These are phyloP conservation scores for Nakaseomyces glabratus DNA, from an alignment of 1,139 yeast species.

Conservation along the genomic window DNA sequence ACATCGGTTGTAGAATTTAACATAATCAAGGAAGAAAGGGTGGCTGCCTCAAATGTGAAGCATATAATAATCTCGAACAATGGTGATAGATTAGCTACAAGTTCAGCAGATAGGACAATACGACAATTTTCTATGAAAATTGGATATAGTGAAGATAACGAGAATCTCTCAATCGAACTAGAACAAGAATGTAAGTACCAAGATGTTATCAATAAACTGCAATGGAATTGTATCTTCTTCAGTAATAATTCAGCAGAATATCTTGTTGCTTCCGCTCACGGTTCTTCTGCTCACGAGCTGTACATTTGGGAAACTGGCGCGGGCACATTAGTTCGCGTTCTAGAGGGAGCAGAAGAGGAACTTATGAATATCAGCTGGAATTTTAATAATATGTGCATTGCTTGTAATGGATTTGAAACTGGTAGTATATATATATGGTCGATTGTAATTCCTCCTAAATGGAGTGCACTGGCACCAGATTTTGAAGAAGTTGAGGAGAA, in stretches of 20 bases:
- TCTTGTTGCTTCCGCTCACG: slow-evolving; percentile 79
- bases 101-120: slow-evolving; percentile 75
- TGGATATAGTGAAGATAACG: slow-evolving; percentile 11
- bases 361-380: slow-evolving; percentile 84
- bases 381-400: slow-evolving; percentile 60
- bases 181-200: slow-evolving; percentile 78
- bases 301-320: slow-evolving; percentile 89
- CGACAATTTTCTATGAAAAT: slow-evolving; percentile 46
- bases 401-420: slow-evolving; percentile 82
- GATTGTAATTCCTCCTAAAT: slow-evolving; percentile 74
- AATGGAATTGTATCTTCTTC: slow-evolving; percentile 79
- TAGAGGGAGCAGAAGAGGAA: slow-evolving; percentile 88
- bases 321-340: slow-evolving; percentile 79
- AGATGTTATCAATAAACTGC: slow-evolving; percentile 79
- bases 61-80: slow-evolving; percentile 55
- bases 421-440: slow-evolving; percentile 83
- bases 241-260: slow-evolving; percentile 74
- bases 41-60: slow-evolving; percentile 66
- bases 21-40: slow-evolving; percentile 9
- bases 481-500: slow-evolving; percentile 92
- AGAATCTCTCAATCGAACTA: slow-evolving; percentile 37
- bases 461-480: slow-evolving; percentile 97
- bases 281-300: slow-evolving; percentile 76
- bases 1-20: slow-evolving; percentile 33
- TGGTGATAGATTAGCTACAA: slow-evolving; percentile 64